phyloP scores from a whole-genome alignment of 768 basidiomycete species.

The Pulveroboletus sp. region DNA sequence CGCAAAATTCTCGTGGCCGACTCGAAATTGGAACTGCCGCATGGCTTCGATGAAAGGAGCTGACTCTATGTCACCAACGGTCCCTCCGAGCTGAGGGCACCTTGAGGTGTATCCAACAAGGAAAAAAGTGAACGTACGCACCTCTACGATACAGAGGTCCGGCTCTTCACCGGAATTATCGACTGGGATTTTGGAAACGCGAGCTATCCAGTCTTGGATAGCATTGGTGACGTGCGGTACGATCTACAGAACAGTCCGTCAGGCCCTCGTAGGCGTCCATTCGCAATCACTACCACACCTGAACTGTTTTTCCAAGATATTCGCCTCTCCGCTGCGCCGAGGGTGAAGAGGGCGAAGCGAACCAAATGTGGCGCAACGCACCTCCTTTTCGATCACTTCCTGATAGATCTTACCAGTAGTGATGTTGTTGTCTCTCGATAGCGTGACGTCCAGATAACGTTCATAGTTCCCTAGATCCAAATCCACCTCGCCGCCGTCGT shows the following conservation, averaged over 20 bases:
- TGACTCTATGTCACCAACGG: conserved; percentile 97
- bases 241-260: conserved; percentile 47
- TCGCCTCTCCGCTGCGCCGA: conserved; percentile 63
- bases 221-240: conserved; percentile 96
- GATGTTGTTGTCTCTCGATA: conserved; percentile 94
- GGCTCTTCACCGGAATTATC: conserved; percentile 91
- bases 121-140: conserved; percentile 34
- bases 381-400: conserved; percentile 97
- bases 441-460: conserved; percentile 91
- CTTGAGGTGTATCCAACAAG: conserved; percentile 6
- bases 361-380: conserved; percentile 35
- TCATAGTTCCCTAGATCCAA: conserved; percentile 98
- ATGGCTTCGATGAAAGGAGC: conserved; percentile 98
- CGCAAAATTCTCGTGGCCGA: conserved; percentile 94
- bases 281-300: conserved; percentile 44
- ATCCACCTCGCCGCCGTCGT: conserved; percentile 98
- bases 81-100: conserved; percentile 80
- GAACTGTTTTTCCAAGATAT: conserved; percentile 96
- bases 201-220: conserved; percentile 98
- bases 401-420: conserved; percentile 98
- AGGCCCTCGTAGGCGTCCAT: not conserved
- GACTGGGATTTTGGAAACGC: conserved; percentile 90
- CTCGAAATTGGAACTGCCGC: conserved; percentile 99
- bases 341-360: conserved; percentile 7
- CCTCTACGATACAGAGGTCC: conserved; percentile 97